Conservation (phyloP, 306 rosid species). For the Glycine latifolia region DNA sequence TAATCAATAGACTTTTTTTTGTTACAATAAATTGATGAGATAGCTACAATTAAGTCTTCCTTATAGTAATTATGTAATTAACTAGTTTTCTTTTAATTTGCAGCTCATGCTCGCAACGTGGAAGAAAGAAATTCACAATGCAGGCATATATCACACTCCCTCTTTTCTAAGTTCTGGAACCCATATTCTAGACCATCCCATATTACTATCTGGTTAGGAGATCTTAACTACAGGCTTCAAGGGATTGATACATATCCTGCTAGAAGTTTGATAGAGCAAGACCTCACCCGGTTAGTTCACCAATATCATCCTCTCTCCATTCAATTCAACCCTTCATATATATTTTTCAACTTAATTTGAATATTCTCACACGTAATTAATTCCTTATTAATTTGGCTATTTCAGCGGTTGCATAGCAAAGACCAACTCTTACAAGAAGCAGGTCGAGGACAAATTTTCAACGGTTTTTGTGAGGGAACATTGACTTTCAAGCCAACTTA, state of each 20-base stretch:
- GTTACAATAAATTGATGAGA: too few species aligned
- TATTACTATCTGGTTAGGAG: conserved; percentile 76
- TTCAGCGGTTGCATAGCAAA: conserved; percentile 57
- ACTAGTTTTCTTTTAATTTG: not conserved
- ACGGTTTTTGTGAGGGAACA: conserved; percentile 78
- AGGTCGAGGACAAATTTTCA: conserved; percentile 72
- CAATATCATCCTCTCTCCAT: not conserved
- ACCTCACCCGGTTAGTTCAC: conserved; percentile 58
- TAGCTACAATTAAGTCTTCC: too few species aligned
- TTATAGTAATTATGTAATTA: too few species aligned
- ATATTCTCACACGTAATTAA: not conserved
- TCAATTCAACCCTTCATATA: not conserved
- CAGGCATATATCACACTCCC: conserved; percentile 64
- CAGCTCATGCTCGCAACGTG: conserved; percentile 75
- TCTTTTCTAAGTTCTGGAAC: conserved; percentile 67
- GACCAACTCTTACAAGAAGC: conserved; percentile 85
- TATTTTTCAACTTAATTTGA: conserved; percentile 17
- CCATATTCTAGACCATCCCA: conserved; percentile 68
- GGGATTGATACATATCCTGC: conserved; percentile 64
- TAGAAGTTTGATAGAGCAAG: conserved; percentile 54
- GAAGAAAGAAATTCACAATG: conserved; percentile 71
- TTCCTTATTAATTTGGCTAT: conserved; percentile 1
- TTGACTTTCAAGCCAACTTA: conserved; percentile 82
- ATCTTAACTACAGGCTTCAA: conserved; percentile 76
- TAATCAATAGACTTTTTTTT: too few species aligned